Conservation (phyloP, 2,329 filamentous ascomycete species). For the Dothideomycetes sp. region DNA sequence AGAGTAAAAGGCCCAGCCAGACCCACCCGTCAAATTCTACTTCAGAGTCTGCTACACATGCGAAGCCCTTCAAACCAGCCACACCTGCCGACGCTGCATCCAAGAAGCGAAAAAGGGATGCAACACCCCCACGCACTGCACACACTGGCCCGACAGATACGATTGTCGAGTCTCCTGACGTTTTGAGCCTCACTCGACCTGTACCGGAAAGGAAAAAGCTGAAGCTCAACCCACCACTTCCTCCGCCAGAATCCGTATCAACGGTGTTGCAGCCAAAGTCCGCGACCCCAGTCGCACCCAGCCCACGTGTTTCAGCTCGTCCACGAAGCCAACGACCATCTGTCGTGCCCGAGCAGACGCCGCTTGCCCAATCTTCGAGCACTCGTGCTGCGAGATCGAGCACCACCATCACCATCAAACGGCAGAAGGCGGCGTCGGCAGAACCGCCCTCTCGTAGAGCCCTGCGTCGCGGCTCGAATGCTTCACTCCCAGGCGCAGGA, state of each 20-base stretch:
- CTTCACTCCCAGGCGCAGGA: conserved; percentile 26
- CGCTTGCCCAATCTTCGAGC: conserved; percentile 1
- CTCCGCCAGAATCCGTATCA: conserved; percentile 1
- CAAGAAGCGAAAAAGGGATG: neutral
- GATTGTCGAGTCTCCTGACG: conserved; percentile 9
- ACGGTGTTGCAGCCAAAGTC: conserved; percentile 8
- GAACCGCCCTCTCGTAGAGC: conserved; percentile 32
- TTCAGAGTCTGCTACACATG: too few species aligned
- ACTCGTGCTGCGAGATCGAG: conserved; percentile 3
- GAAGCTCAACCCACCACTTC: conserved; percentile 17
- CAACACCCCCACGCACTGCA: conserved; percentile 17
- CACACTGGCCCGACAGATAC: conserved; percentile 5
- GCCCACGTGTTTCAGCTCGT: neutral
- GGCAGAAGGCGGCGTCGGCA: conserved; percentile 35
- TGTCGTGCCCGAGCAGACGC: conserved; percentile 13
- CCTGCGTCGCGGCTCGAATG: conserved; percentile 35
- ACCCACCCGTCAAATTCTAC: too few species aligned
- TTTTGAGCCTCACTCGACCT: conserved; percentile 9
- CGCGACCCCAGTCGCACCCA: conserved; percentile 1
- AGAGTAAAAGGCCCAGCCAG: conserved; percentile 1
- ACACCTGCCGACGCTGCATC: conserved; percentile 11
- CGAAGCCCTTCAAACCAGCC: too few species aligned
- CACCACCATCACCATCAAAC: conserved; percentile 28
- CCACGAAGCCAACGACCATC: neutral
- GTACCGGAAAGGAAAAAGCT: conserved; percentile 22